Evolutionary conservation across 2,329 filamentous ascomycete genomes (phyloP).

Genomic region (Zymoseptoria pseudotritici): DNA sequence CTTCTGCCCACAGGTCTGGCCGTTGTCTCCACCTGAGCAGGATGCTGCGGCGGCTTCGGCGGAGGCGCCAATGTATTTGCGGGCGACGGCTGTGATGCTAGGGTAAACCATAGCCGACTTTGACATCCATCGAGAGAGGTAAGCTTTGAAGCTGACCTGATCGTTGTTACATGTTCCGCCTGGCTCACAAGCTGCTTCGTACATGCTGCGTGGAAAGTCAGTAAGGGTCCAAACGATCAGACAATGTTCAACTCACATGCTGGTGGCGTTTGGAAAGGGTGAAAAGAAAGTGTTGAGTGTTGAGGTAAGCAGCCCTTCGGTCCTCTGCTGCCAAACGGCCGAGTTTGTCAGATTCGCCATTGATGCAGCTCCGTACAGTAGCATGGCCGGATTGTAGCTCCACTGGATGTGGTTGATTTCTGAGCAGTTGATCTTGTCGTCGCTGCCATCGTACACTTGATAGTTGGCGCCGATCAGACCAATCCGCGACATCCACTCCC

Average conservation of each 20-base stretch:
- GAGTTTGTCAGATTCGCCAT: conserved; percentile 48
- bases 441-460: conserved; percentile 50
- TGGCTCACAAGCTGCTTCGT: conserved; percentile 60
- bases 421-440: conserved; percentile 45
- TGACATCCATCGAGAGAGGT: conserved; percentile 57
- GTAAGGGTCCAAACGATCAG: background rate
- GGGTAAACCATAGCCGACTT: conserved; percentile 40
- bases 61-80: conserved; percentile 33
- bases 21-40: conserved; percentile 36
- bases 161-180: conserved; percentile 57
- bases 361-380: conserved; percentile 47
- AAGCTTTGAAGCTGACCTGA: conserved; percentile 70
- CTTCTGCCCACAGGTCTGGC: conserved; percentile 37
- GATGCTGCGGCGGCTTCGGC: conserved; percentile 37
- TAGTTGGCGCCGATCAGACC: conserved; percentile 46
- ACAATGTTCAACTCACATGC: conserved; percentile 33
- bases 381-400: conserved; percentile 51
- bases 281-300: conserved; percentile 48
- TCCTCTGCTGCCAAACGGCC: conserved; percentile 49
- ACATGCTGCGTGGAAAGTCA: conserved; percentile 37
- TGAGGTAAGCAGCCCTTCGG: conserved; percentile 52
- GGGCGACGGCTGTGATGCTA: conserved; percentile 33
- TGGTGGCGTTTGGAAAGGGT: conserved; percentile 38
- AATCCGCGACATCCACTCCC: conserved; percentile 48
- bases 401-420: conserved; percentile 47